Evolutionary conservation across 2,329 filamentous ascomycete genomes (phyloP).

Genomic region (Beauveria pseudobassiana): DNA sequence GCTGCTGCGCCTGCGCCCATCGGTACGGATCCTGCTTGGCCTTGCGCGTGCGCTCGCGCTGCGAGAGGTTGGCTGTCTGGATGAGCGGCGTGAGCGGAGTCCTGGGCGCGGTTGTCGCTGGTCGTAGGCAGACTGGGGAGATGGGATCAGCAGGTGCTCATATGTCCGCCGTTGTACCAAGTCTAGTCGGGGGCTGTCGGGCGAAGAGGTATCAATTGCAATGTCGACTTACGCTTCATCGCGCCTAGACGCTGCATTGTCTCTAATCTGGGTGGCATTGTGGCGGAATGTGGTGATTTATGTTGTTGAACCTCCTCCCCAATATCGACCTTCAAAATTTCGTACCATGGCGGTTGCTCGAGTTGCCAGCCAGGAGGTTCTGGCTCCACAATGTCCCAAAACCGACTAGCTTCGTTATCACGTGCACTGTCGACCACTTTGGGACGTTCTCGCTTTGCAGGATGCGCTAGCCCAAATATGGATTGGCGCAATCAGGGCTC

Average conservation of each 20-base stretch:
- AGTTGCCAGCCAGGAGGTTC: background rate
- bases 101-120: slow-evolving; percentile 36
- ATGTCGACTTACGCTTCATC: slow-evolving; percentile 46
- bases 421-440: slow-evolving; percentile 21
- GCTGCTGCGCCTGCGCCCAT: slow-evolving; percentile 71
- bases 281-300: slow-evolving; percentile 19
- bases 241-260: slow-evolving; percentile 51
- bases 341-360: slow-evolving; percentile 14
- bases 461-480: slow-evolving; percentile 13
- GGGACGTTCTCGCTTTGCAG: background rate
- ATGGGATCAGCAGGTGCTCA: slow-evolving; percentile 17
- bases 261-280: slow-evolving; percentile 62
- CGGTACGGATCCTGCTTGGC: slow-evolving; percentile 74
- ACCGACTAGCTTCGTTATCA: slow-evolving; percentile 20
- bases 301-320: slow-evolving; percentile 7
- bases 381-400: slow-evolving; percentile 2
- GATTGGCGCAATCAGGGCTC: slow-evolving; percentile 28
- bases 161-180: background rate
- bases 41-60: slow-evolving; percentile 55
- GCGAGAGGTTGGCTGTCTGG: slow-evolving; percentile 57
- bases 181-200: background rate
- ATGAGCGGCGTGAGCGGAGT: slow-evolving; percentile 50
- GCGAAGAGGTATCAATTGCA: slow-evolving; percentile 10
- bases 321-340: slow-evolving; percentile 28
- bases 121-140: slow-evolving; percentile 51